A percentile compares a stretch with the other conserved stretches of the same genome.
phyloP scores from a whole-genome alignment of 768 basidiomycete species.

The Pulveroboletus sp. region DNA sequence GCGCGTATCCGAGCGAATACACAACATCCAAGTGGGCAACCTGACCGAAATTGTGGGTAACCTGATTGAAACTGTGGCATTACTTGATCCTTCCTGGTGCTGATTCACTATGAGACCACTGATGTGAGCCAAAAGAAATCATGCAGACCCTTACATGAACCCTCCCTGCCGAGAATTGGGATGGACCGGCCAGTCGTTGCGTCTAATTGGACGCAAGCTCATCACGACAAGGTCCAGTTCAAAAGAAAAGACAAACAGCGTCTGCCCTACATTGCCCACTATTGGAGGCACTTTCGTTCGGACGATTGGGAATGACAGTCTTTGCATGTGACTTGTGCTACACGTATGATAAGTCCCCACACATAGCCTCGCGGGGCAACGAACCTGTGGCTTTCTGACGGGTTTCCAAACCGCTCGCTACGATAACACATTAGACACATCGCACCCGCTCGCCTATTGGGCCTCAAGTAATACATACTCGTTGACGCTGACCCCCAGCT shows the following conservation, averaged over 20 bases:
- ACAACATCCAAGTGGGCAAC: conserved; percentile 1
- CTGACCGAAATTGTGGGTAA: neutral
- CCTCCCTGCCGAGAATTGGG: too few species aligned
- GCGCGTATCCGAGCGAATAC: neutral
- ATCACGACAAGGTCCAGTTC: neutral
- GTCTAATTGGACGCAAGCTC: neutral
- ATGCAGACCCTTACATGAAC: neutral
- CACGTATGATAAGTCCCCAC: neutral
- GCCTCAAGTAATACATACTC: neutral
- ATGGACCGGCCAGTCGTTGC: neutral
- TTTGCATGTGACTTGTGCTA: neutral
- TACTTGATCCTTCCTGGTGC: neutral
- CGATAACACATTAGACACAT: neutral
- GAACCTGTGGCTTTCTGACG: neutral
- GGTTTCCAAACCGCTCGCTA: neutral
- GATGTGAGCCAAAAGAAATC: neutral
- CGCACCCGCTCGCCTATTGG: neutral
- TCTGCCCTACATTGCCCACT: neutral
- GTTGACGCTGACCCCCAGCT: neutral
- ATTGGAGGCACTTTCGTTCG: too few species aligned
- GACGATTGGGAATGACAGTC: neutral
- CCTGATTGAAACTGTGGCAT: neutral
- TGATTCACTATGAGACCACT: neutral
- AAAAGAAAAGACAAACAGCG: neutral
- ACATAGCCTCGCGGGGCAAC: neutral